These are phyloP conservation scores for Rhodotorula babjevae DNA, from an alignment of 768 basidiomycete genomes.

Conservation along the genomic window DNA sequence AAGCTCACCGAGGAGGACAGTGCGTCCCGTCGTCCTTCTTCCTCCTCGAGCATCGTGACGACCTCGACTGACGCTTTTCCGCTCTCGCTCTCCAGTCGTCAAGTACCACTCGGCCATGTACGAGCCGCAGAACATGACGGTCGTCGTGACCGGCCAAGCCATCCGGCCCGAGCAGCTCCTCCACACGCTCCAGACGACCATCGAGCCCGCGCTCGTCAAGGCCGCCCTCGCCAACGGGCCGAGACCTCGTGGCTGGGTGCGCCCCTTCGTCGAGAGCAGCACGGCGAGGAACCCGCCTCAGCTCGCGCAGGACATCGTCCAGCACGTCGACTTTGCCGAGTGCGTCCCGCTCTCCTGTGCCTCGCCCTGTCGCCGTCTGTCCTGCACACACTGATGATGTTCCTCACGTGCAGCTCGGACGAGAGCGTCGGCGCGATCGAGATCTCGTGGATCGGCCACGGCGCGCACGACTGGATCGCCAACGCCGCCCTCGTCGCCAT, in stretches of 20 bases:
- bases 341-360: constrained; percentile 62
- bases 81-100: no score
- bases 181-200: constrained; percentile 61
- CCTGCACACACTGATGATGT: no score
- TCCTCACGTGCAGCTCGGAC: constrained; percentile 3
- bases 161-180: constrained; percentile 70
- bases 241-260: constrained; percentile 74
- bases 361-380: no score
- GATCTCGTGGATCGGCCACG: constrained; percentile 72
- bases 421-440: constrained; percentile 66
- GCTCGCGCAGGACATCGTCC: constrained; percentile 56
- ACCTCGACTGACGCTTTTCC: no score
- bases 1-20: constrained; percentile 81
- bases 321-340: constrained; percentile 85
- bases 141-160: constrained; percentile 76
- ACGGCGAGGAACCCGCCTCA: constrained; percentile 57
- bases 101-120: constrained; percentile 84
- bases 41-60: no score
- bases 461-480: constrained; percentile 58
- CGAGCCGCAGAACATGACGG: constrained; percentile 82
- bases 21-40: constrained; percentile 45
- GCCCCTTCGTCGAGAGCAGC: constrained; percentile 83
- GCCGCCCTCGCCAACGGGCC: constrained; percentile 66
- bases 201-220: constrained; percentile 74
- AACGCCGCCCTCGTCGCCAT: constrained; percentile 77